A percentile compares a stretch with the other conserved stretches of the same genome.
phyloP scores from a whole-genome alignment of 1,284 basidiomycete species.

The Moesziomyces antarcticus region DNA sequence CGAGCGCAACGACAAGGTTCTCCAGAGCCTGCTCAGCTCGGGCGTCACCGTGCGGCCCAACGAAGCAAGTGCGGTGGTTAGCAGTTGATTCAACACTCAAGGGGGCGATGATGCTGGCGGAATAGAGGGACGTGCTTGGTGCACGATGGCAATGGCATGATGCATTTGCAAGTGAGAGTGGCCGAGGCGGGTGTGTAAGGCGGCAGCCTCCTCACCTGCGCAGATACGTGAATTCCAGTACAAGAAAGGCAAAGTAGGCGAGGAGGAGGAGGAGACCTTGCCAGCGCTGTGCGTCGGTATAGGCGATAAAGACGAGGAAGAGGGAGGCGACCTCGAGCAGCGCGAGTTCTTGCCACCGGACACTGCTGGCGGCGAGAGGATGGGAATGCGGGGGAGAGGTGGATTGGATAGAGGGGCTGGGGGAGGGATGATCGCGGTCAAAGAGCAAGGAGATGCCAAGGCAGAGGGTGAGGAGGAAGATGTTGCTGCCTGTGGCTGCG shows the following conservation, averaged over 20 bases:
- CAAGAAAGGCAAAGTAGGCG: constrained; percentile 48
- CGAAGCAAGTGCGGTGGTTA: constrained; percentile 33
- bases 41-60: constrained; percentile 41
- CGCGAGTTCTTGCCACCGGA: constrained; percentile 40
- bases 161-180: too few species aligned
- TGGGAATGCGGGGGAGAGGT: constrained; percentile 2
- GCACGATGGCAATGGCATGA: too few species aligned
- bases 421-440: constrained; percentile 6
- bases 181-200: too few species aligned
- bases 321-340: constrained; percentile 36
- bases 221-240: constrained; percentile 42
- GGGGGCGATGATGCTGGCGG: too few species aligned
- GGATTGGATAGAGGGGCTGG: too few species aligned
- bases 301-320: constrained; percentile 45
- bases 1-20: constrained; percentile 43
- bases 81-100: constrained; percentile 12
- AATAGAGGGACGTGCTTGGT: too few species aligned
- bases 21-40: constrained; percentile 40
- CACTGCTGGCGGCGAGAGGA: constrained; percentile 21
- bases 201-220: constrained; percentile 9
- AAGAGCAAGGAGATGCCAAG: constrained; percentile 62
- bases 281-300: constrained; percentile 42
- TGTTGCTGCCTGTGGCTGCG: constrained; percentile 65
- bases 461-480: constrained; percentile 66
- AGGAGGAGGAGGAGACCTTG: constrained; percentile 42